Percentiles rank a stretch among this genome's conserved stretches.
Evolutionary conservation across 1,284 basidiomycete genomes (phyloP).

Genomic region (Rhodofomes roseus): DNA sequence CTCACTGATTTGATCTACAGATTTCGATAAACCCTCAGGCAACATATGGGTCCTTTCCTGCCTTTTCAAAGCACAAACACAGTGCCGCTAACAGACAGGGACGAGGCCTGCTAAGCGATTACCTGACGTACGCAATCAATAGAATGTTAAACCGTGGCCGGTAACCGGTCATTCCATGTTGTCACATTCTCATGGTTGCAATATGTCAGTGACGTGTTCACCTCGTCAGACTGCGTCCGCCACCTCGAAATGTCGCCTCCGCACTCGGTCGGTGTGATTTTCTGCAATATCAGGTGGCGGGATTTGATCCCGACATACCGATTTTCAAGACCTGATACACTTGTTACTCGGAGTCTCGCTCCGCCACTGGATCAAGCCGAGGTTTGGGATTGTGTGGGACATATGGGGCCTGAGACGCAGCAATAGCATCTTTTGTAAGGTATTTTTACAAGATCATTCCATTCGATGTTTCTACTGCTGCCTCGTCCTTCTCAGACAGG

Average conservation of each 20-base stretch:
- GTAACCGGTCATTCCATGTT: not conserved
- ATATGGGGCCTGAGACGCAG: not conserved
- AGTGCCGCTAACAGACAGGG: not conserved
- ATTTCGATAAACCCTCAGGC: not conserved
- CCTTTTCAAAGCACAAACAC: slow-evolving; percentile 2
- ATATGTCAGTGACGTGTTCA: not conserved
- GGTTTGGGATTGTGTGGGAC: not conserved
- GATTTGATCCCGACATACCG: not conserved
- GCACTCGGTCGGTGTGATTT: not conserved
- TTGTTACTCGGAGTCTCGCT: not conserved
- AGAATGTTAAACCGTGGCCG: not conserved
- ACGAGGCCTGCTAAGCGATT: not conserved
- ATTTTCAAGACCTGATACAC: not conserved
- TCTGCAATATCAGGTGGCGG: not conserved
- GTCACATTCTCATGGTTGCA: slow-evolving; percentile 1
- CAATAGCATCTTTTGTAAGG: slow-evolving; percentile 1
- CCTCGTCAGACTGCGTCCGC: not conserved
- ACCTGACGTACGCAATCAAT: not conserved
- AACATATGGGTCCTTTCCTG: not conserved
- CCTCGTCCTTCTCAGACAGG: not conserved
- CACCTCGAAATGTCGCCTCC: not conserved
- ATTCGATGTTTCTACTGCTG: slow-evolving; percentile 1
- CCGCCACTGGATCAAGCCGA: not conserved
- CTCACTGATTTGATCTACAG: not conserved
- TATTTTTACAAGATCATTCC: slow-evolving; percentile 3